phyloP scores from a whole-genome alignment of 2,329 filamentous ascomycete species.

The Fusarium sp. region DNA sequence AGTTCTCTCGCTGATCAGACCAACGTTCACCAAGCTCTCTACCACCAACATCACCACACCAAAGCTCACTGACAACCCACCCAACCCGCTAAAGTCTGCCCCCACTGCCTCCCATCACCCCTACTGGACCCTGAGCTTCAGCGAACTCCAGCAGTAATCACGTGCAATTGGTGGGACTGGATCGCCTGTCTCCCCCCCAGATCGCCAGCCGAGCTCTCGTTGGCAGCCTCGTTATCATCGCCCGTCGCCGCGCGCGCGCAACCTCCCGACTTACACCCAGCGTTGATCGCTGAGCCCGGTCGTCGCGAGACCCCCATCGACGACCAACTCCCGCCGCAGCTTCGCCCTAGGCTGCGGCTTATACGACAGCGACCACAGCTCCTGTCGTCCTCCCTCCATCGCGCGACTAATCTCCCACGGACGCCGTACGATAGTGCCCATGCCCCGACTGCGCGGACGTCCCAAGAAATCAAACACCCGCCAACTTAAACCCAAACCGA shows the following conservation, averaged over 20 bases:
- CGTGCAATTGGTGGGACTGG: slow-evolving; percentile 42
- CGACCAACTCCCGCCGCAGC: slow-evolving; percentile 20
- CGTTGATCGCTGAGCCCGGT: slow-evolving; percentile 46
- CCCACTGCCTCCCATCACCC: background rate
- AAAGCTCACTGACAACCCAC: background rate
- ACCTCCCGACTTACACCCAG: slow-evolving; percentile 50
- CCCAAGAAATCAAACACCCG: slow-evolving; percentile 34
- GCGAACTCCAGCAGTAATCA: slow-evolving; percentile 36
- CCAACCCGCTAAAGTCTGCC: slow-evolving; percentile 28
- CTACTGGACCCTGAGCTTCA: slow-evolving; percentile 29
- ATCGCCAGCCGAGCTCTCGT: slow-evolving; percentile 38
- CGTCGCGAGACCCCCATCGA: slow-evolving; percentile 38
- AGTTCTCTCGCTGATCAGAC: background rate
- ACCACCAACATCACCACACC: background rate
- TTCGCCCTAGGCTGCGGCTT: slow-evolving; percentile 7
- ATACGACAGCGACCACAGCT: slow-evolving; percentile 7
- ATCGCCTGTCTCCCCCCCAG: slow-evolving; percentile 36
- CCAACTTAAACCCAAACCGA: slow-evolving; percentile 30
- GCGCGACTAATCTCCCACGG: slow-evolving; percentile 18
- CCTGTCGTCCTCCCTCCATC: slow-evolving; percentile 14
- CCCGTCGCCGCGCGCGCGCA: slow-evolving; percentile 40
- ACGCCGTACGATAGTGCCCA: slow-evolving; percentile 44
- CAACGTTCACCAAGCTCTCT: background rate
- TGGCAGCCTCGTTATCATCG: slow-evolving; percentile 40
- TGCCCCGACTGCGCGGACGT: slow-evolving; percentile 48